Evolutionary conservation across 1,284 basidiomycete genomes (phyloP), one percentile per base, ranked within the genome.

Genomic region (Mycena sp.): DNA sequence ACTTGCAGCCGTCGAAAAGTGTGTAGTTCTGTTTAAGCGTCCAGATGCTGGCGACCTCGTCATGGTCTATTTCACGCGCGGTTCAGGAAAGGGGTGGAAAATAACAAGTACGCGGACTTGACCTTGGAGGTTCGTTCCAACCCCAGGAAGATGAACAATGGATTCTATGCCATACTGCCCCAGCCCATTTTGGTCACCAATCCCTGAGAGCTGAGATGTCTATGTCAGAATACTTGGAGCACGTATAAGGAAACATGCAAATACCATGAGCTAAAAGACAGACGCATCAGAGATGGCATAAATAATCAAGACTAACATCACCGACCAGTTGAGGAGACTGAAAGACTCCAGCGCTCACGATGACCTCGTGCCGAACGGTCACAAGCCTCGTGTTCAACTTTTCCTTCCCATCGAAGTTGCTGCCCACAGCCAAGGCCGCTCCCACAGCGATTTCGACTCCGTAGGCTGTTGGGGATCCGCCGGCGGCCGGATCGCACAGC

Each of bases 361-460:
- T 67, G 9, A 71, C 69, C 40, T 71, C 69, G 38, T 55, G 57
- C 23, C 53, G 58, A 16, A 53, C 69, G 1, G 68, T 73, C 19
- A 72, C 50, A 19, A 64, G 61, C 48, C 61, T 52, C 9, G 69
- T 32, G 26, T 69, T 54, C 23, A 74, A 56, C 0, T 41, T 29
- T 14, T 17, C 17, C 49, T 72, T 71, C 6, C 73, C 71, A 11
- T 66, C 54, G 29, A 74, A 74, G 41, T 70, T 70, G 32, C 67
- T 65, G 0, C 70, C 69, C 0, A 74, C 70, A 14, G 71, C 62
- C 37, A 74, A 60, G 11, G 65, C 67, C 21, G 68, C 70, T 21
- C 67, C 69, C 4, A 62, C 67, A 0, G 69, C 69, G 32, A 73
- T 61, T 41, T 73, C 65, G 9, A 73, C 69, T 17, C 70, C 71